Evolutionary conservation across 495 filamentous ascomycete species (phyloP), one percentile per base, ranked within the genome.

Genomic region (Penicillium cinerascens): DNA sequence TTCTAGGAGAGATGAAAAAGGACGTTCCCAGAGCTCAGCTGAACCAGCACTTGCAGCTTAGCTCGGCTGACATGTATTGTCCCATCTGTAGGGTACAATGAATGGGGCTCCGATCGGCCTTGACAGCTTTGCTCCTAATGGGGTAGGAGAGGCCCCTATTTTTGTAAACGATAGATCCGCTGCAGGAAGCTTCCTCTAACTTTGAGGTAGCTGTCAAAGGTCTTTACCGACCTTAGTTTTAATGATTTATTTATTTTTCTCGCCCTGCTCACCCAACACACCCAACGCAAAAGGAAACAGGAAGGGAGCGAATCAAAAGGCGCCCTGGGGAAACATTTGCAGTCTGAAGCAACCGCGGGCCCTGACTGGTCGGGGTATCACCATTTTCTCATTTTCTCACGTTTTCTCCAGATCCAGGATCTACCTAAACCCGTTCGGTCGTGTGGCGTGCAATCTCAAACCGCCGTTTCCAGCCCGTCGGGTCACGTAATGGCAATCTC

Each of bases 261-360:
- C 36, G 38, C 44, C n/a, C n/a, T n/a, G n/a, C n/a, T n/a, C n/a
- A n/a, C n/a, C n/a, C n/a, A n/a, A n/a, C n/a, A n/a, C n/a, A n/a
- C n/a, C n/a, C n/a, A n/a, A n/a, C n/a, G n/a, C n/a, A n/a, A n/a
- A n/a, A n/a, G n/a, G n/a, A n/a, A 49, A 45, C 52, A 25, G 26
- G 10, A 44, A 22, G 9, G 29, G 44, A 39, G 38, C 63, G 60
- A 65, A 63, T 65, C 54, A 60, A 16, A 38, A 40, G 4, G 20
- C 41, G 20, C 4, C 10, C 4, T 1, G 17, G 8, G 20, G 26
- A 41, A 20, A 39, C n/a, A 57, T 52, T 54, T 56, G 52, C 54
- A 50, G 55, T 56, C 63, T 65, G 54, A 61, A 63, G 63, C 52
- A 63, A 58, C 54, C 44, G 58, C 27, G n/a, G 20, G 2, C 42